Base-by-base conservation (phyloP, 208 protist genomes). In the Trypanosoma cruzi region DNA sequence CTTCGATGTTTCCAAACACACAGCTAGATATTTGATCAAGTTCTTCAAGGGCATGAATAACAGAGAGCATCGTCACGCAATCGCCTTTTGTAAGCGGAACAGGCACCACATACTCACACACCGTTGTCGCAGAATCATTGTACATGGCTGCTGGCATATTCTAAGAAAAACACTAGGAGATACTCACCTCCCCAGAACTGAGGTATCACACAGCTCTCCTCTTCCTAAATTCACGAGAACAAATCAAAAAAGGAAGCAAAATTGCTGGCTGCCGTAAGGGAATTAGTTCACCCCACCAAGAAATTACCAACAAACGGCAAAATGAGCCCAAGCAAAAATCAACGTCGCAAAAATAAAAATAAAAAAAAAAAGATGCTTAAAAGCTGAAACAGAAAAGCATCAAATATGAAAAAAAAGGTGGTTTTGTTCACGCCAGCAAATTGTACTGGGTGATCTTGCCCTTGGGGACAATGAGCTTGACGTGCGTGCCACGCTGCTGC, bases 181-280 rank as follows among this genome's bases (percentile, higher is more conserved):
- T 37, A 32, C 24, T 34, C n/a, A 14, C 53, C 26, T 32, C n/a
- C 13, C 36, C 5, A 37, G 29, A 55, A 13, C 16, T 16, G 26
- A 63, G 11, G 49, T 49, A 22, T 49, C 44, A 49, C 44, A 22
- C 44, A n/a, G 44, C 4, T 49, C 20, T 20, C 44, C 10, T 49
- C 44, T 2, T 20, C 44, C 44, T 22, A 20, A 20, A 49, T 13
- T 49, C 16, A 49, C 98, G 84, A 99, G 77, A 99, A 93, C 99
- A 99, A 99, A 89, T 99, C 99, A 88, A 99, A 99, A 86, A 99
- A 99, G 77, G 99, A 93, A n/a, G n/a, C n/a, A n/a, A n/a, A n/a
- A n/a, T n/a, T n/a, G n/a, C n/a, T n/a, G n/a, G n/a, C n/a, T n/a
- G n/a, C n/a, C n/a, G n/a, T n/a, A n/a, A n/a, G n/a, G n/a, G n/a